Percentiles rank a stretch among this genome's conserved stretches.
Evolutionary conservation across 2,329 filamentous ascomycete species (phyloP).

Genomic region (Cadophora sp.): DNA sequence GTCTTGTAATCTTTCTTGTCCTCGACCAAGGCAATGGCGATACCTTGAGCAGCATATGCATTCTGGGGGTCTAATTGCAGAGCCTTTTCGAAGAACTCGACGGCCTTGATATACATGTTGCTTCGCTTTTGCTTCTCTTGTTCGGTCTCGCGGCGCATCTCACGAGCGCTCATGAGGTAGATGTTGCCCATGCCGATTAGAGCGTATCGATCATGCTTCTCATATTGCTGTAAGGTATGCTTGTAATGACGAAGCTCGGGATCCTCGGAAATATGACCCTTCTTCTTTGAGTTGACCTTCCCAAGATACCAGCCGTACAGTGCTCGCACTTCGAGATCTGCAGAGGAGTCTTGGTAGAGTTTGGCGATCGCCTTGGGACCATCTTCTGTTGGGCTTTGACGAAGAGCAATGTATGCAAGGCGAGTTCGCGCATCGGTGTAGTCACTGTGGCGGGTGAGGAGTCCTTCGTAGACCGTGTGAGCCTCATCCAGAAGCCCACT

Average conservation of each 20-base stretch:
- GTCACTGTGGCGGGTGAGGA: conserved; percentile 84
- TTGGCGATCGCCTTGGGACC: conserved; percentile 86
- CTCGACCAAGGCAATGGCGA: conserved; percentile 92
- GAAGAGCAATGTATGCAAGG: conserved; percentile 87
- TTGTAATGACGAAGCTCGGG: conserved; percentile 94
- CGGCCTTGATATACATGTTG: conserved; percentile 85
- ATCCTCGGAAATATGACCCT: conserved; percentile 83
- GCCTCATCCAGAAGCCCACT: conserved; percentile 83
- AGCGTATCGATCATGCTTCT: conserved; percentile 98
- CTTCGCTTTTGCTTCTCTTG: conserved; percentile 89
- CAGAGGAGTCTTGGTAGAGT: conserved; percentile 82
- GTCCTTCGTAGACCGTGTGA: conserved; percentile 83
- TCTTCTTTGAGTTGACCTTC: conserved; percentile 80
- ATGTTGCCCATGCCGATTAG: conserved; percentile 97
- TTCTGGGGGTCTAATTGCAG: conserved; percentile 94
- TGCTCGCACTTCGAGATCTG: conserved; percentile 89
- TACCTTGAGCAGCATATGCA: conserved; percentile 93
- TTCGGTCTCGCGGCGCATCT: conserved; percentile 92
- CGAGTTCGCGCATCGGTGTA: conserved; percentile 92
- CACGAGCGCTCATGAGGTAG: conserved; percentile 80
- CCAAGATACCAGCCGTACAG: conserved; percentile 96
- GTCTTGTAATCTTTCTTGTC: conserved; percentile 88
- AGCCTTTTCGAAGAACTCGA: conserved; percentile 98
- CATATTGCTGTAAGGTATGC: conserved; percentile 89
- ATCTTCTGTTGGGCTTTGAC: conserved; percentile 80